Evolutionary conservation across 192 early-diverging fungal species (phyloP).

Genomic region (Coemansia furcata): DNA sequence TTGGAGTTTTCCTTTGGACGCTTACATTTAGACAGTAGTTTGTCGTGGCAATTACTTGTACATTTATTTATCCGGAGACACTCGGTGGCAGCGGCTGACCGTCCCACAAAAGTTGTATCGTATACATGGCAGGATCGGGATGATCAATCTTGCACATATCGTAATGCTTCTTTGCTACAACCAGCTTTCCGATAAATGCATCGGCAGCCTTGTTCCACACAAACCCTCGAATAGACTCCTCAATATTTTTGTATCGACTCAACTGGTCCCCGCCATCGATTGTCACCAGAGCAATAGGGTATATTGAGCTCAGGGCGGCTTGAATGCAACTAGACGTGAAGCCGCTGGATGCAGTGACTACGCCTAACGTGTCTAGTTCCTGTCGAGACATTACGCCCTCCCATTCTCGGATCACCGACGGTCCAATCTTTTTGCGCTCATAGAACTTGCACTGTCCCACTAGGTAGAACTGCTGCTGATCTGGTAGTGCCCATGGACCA

Average conservation of each 20-base stretch:
- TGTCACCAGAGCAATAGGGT: constrained; percentile 39
- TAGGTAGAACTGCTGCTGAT: constrained; percentile 24
- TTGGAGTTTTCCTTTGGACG: no score
- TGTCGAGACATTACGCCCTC: constrained; percentile 51
- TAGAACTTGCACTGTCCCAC: constrained; percentile 50
- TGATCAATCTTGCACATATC: constrained; percentile 27
- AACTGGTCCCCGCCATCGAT: constrained; percentile 4
- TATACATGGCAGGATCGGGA: constrained; percentile 27
- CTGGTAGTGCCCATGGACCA: constrained; percentile 31
- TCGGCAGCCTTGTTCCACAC: constrained; percentile 46
- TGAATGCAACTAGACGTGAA: constrained; percentile 28
- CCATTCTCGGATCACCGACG: constrained; percentile 47
- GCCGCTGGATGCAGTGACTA: constrained; percentile 36
- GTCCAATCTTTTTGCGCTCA: constrained; percentile 45
- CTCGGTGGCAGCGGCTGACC: constrained; percentile 23
- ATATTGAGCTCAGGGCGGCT: constrained; percentile 36
- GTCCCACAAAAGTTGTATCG: constrained; percentile 48
- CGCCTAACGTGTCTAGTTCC: constrained; percentile 31
- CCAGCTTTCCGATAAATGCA: constrained; percentile 34
- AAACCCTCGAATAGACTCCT: constrained; percentile 32
- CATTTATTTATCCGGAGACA: neutral
- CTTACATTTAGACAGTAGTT: no score
- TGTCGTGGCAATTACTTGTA: neutral
- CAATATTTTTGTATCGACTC: neutral
- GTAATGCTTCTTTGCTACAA: constrained; percentile 42